Conservation (phyloP, 768 basidiomycete genomes). For the Peribolospora kevripleyi region DNA sequence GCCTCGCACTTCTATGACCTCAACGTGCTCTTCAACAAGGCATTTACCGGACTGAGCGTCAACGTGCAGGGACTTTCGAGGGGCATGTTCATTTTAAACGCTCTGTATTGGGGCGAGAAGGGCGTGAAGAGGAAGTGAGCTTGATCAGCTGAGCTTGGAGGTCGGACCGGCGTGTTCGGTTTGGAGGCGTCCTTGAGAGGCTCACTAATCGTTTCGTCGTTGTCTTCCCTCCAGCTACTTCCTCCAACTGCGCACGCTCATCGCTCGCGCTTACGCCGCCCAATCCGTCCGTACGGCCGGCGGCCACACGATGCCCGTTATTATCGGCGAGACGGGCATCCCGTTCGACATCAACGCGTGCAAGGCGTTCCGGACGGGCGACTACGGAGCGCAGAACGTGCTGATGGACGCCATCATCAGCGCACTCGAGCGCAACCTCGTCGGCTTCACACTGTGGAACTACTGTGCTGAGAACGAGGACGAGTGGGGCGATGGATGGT, state of each 20-base stretch:
- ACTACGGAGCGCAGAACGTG: slow-evolving; percentile 56
- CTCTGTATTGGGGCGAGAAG: slow-evolving; percentile 11
- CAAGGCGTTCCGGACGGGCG: slow-evolving; percentile 43
- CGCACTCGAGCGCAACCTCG: slow-evolving; percentile 46
- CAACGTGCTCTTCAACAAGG: slow-evolving; percentile 59
- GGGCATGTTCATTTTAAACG: slow-evolving; percentile 11
- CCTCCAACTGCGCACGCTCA: slow-evolving; percentile 55
- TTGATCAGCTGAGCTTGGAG: too few species aligned
- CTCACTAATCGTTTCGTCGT: not conserved
- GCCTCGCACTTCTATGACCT: slow-evolving; percentile 82
- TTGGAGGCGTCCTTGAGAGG: too few species aligned
- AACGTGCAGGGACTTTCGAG: slow-evolving; percentile 81
- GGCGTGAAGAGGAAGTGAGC: slow-evolving; percentile 10
- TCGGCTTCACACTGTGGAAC: slow-evolving; percentile 83
- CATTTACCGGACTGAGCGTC: slow-evolving; percentile 59
- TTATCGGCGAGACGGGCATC: slow-evolving; percentile 80
- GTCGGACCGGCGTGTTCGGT: too few species aligned
- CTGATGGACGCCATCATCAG: slow-evolving; percentile 92
- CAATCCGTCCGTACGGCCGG: slow-evolving; percentile 24
- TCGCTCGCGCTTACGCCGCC: slow-evolving; percentile 33
- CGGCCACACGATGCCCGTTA: slow-evolving; percentile 46
- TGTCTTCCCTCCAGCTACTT: slow-evolving; percentile 24
- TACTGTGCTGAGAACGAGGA: slow-evolving; percentile 79
- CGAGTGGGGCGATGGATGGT: slow-evolving; percentile 34
- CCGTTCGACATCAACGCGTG: slow-evolving; percentile 87